Evolutionary conservation across 768 basidiomycete species (phyloP), one percentile per base, ranked within the genome.

Genomic region (Mycena amicta): DNA sequence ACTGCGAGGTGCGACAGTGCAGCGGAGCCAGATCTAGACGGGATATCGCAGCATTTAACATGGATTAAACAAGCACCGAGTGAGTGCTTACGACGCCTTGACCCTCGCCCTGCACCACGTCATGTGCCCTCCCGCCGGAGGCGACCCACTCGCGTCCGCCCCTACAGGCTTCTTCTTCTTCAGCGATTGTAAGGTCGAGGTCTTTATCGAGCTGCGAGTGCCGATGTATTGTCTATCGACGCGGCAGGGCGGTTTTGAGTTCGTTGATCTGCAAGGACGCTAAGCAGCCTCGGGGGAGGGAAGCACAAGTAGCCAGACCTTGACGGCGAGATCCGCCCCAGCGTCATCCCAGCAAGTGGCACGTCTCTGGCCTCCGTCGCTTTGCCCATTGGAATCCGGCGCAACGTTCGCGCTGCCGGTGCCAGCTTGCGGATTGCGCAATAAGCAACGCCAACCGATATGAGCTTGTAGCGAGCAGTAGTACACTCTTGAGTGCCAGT

Each of bases 401-500:
- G 76, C 73, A n/a, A n/a, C n/a, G 37, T 72, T 74, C 33, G 58
- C 66, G 26, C 58, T 39, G 33, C 61, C 50, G 18, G 33, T 29
- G 1, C 62, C 62, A 2, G 64, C 53, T 5, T 64, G 43, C 3
- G 62, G 67, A 11, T 59, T 79, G 28, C 78, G 75, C 13, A 92
- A 78, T 60, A 88, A 85, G n/a, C n/a, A n/a, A n/a, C 12, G 74
- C 79, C 15, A 93, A 75, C 41, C 93, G 83, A 31, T 79, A 77
- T 68, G 88, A 98, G 82, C 69, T 95, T 95, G 70, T 94, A 97
- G 71, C 96, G 93, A 5, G 89, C 93, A 97, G 83, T 30, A 95
- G 77, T 8, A 83, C 77, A 8, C 74, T 72, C 70, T 96, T 94
- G 67, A 95, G 82, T 11, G 75, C 72, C 11, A 95, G 84, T 2